Base-by-base conservation (phyloP, 306 rosid species). In the Cucurbita moschata region DNA sequence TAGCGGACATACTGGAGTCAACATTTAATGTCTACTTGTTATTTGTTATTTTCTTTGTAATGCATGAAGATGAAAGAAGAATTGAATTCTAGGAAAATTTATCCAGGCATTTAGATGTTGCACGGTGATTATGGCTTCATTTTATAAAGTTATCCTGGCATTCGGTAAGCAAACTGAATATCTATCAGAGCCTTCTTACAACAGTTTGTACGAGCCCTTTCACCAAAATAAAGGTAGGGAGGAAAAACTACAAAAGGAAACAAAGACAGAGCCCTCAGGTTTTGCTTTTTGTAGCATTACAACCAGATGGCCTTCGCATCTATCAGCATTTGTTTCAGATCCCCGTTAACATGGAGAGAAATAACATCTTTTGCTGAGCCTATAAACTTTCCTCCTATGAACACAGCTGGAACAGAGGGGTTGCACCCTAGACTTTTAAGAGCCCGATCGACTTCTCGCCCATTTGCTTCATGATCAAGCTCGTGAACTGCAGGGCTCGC, bases 261-360 rank as follows among this genome's bases (percentile, higher is more conserved):
- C 37, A 68, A 68, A 50, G 56, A 68, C 50, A 70, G 44, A 70
- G 40, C 60, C 60, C 35, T 35, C 15, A 3, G 8, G 74, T 50
- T 70, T 35, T 50, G 8, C 16, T 8, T 50, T 56, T 16, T 57
- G 68, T 61, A 35, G 11, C 61, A 49, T 83, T 87, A 95, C 78
- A 95, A 89, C 99, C 99, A 95, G 70, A 95, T 95, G 75, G 99
- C 99, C 74, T 75, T 88, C 13, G 99, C 99, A 74, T 91, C 97
- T 11, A 84, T 89, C 76, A 95, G 96, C 93, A 86, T 79, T 88
- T 91, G 96, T 56, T 91, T 95, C 53, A 95, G 92, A 76, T 93
- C 79, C 7, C 97, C 99, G 79, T 95, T 91, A 75, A 95, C 93
- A 74, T 95, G 99, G 60, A 88, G 95, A 30, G 99, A 91, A 56